These are phyloP conservation scores for Prunus davidiana DNA, from an alignment of 306 rosid genomes.

Conservation along the genomic window DNA sequence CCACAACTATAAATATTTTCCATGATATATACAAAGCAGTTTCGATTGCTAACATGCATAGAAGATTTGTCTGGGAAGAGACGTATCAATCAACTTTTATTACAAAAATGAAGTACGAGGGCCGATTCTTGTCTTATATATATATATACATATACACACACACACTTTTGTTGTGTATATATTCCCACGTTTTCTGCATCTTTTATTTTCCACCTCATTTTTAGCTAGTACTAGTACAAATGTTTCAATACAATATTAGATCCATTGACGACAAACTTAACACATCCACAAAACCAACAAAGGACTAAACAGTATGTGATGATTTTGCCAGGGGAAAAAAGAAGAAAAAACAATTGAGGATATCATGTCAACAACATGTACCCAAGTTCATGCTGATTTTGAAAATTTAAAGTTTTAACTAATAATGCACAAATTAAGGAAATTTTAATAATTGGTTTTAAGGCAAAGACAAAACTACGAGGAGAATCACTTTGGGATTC, in stretches of 20 bases:
- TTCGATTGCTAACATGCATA: neutral
- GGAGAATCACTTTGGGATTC: too few species aligned
- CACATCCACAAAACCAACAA: neutral
- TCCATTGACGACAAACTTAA: neutral
- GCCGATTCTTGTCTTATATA: neutral
- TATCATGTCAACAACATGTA: neutral
- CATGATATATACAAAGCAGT: neutral
- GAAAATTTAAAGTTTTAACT: too few species aligned
- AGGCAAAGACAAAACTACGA: too few species aligned
- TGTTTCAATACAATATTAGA: neutral
- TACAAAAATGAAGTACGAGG: neutral
- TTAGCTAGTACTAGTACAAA: neutral
- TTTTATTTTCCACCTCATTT: neutral
- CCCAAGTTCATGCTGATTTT: too few species aligned
- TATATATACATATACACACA: neutral
- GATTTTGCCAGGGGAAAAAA: neutral
- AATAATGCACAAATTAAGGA: too few species aligned
- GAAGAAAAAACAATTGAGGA: neutral
- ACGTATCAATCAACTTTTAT: constrained; percentile 7
- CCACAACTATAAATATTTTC: neutral
- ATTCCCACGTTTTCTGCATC: neutral
- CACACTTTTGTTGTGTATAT: neutral
- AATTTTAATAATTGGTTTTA: too few species aligned
- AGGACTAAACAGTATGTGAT: neutral
- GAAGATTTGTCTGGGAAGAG: neutral